phyloP scores from a whole-genome alignment of 2,329 filamentous ascomycete genomes.

The Teratosphaeria viscida region DNA sequence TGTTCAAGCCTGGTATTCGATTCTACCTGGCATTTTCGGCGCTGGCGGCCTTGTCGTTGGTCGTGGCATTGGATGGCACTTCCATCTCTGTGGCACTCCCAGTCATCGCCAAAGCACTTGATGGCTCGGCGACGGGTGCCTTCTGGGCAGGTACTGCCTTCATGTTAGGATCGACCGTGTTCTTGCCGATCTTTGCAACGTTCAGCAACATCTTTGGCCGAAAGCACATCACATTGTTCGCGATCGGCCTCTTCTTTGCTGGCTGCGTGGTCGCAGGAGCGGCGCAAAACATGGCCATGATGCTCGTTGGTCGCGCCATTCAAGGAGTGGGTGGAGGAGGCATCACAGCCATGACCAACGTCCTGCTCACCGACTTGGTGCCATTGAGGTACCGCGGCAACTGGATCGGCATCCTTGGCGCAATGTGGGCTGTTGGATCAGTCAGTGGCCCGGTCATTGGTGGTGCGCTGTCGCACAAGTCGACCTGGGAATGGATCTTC shows the following conservation, averaged over 20 bases:
- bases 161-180: conserved; percentile 2
- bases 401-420: conserved; percentile 36
- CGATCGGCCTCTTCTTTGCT: neutral
- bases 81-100: conserved; percentile 4
- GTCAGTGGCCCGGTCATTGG: conserved; percentile 38
- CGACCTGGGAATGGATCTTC: conserved; percentile 37
- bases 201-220: conserved; percentile 5
- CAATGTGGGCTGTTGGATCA: conserved; percentile 36
- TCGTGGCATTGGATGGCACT: conserved; percentile 5
- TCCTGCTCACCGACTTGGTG: conserved; percentile 52
- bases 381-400: conserved; percentile 50
- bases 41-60: conserved; percentile 1
- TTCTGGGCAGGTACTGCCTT: conserved; percentile 6
- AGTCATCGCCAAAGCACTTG: conserved; percentile 1
- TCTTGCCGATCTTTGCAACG: conserved; percentile 3
- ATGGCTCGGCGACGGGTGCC: conserved; percentile 5
- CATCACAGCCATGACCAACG: conserved; percentile 49
- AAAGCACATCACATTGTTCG: conserved; percentile 1
- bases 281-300: neutral
- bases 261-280: neutral
- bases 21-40: conserved; percentile 5
- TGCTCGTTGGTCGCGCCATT: conserved; percentile 2
- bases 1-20: neutral
- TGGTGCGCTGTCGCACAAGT: conserved; percentile 33
- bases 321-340: conserved; percentile 25